phyloP scores from a whole-genome alignment of 768 basidiomycete species.

The Candolleomyces aberdarensis region DNA sequence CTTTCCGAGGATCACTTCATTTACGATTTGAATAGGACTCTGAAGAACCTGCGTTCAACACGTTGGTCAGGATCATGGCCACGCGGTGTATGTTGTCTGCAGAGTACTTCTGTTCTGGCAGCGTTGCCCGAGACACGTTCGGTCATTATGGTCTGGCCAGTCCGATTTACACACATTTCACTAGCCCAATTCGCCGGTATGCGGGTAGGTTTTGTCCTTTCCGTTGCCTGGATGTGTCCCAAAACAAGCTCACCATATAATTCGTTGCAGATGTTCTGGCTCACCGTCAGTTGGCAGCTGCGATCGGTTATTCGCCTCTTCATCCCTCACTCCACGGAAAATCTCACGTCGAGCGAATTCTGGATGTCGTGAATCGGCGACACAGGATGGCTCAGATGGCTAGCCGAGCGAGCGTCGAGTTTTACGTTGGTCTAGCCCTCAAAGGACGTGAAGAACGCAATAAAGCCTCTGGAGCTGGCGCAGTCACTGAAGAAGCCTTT shows the following conservation, averaged over 20 bases:
- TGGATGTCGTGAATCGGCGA: slow-evolving; percentile 85
- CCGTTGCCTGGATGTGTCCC: neutral
- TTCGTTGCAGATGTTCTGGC: slow-evolving; percentile 73
- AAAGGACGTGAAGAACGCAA: slow-evolving; percentile 58
- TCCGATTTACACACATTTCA: slow-evolving; percentile 97
- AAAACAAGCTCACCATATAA: neutral
- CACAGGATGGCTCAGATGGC: slow-evolving; percentile 99
- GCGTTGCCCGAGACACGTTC: slow-evolving; percentile 88
- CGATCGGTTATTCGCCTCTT: slow-evolving; percentile 79
- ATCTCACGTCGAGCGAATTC: slow-evolving; percentile 77
- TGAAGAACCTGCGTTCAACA: slow-evolving; percentile 88
- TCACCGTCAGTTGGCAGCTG: slow-evolving; percentile 89
- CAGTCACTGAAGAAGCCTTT: slow-evolving; percentile 79
- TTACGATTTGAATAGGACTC: slow-evolving; percentile 48
- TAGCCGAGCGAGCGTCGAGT: slow-evolving; percentile 93
- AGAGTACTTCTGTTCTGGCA: slow-evolving; percentile 97
- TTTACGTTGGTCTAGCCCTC: slow-evolving; percentile 92
- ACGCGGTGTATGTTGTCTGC: slow-evolving; percentile 98
- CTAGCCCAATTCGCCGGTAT: slow-evolving; percentile 95
- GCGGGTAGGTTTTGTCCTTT: slow-evolving; percentile 58
- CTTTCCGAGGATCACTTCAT: no score
- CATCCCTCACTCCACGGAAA: slow-evolving; percentile 90
- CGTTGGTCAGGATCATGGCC: slow-evolving; percentile 97
- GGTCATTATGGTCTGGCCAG: slow-evolving; percentile 98
- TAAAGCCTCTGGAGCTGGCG: slow-evolving; percentile 26